These are phyloP conservation scores for Pleurotus platypus DNA, from an alignment of 768 basidiomycete genomes.

Conservation along the genomic window DNA sequence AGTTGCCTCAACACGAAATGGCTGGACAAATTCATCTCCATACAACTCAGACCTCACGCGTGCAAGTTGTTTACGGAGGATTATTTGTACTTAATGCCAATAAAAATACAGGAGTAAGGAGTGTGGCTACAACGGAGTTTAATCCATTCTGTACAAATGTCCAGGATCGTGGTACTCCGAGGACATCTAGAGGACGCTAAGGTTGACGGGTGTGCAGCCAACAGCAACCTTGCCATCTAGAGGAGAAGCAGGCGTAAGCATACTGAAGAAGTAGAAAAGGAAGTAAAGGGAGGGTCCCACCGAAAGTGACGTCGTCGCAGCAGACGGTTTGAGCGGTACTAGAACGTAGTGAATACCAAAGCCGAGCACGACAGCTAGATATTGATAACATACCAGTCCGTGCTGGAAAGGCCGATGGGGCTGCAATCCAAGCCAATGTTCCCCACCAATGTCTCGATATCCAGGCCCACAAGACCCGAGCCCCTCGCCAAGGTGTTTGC, in stretches of 20 bases:
- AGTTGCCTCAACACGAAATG: too few species aligned
- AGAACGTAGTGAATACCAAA: not conserved
- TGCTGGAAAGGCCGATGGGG: not conserved
- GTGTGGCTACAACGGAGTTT: not conserved
- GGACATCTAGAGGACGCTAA: slow-evolving; percentile 1
- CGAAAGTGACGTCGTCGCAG: slow-evolving; percentile 6
- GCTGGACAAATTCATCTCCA: too few species aligned
- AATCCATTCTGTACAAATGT: not conserved
- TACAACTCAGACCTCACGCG: too few species aligned
- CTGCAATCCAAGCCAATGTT: not conserved
- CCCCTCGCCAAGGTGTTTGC: not conserved
- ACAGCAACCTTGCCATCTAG: not conserved
- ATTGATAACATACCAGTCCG: not conserved
- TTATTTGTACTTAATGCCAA: not conserved
- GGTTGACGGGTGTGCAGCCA: slow-evolving; percentile 7
- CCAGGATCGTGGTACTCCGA: not conserved
- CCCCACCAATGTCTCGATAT: slow-evolving; percentile 1
- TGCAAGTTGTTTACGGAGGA: not conserved
- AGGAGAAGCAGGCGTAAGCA: too few species aligned
- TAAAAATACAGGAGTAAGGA: slow-evolving; percentile 6
- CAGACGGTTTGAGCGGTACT: slow-evolving; percentile 3
- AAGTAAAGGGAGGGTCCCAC: not conserved
- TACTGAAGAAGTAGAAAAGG: not conserved
- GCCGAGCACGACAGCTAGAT: not conserved
- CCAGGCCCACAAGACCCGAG: not conserved